phyloP scores from a whole-genome alignment of 2,329 filamentous ascomycete species.

The Fusarium ambrosium region DNA sequence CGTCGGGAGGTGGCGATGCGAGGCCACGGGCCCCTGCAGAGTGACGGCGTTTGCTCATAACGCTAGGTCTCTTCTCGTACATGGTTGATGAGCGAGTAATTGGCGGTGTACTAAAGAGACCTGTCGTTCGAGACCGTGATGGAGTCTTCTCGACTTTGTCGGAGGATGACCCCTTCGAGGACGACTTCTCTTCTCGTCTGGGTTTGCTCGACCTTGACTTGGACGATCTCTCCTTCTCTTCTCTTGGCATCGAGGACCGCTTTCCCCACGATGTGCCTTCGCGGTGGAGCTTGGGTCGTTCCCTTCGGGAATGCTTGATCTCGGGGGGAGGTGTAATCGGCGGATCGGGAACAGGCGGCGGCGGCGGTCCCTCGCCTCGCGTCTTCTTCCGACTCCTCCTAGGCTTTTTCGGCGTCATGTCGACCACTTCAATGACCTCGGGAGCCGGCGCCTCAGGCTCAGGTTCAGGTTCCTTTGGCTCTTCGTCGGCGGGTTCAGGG shows the following conservation, averaged over 20 bases:
- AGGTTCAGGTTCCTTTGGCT: conserved; percentile 49
- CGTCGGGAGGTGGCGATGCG: conserved; percentile 80
- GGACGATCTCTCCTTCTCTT: conserved; percentile 64
- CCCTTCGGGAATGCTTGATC: conserved; percentile 75
- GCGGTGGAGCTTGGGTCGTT: conserved; percentile 82
- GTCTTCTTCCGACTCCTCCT: conserved; percentile 60
- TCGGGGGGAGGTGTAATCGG: conserved; percentile 67
- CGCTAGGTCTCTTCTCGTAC: conserved; percentile 72
- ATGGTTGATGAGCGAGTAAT: conserved; percentile 78
- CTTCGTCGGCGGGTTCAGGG: conserved; percentile 27
- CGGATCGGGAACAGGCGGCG: conserved; percentile 61
- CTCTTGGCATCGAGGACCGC: conserved; percentile 71
- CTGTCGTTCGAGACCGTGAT: conserved; percentile 68
- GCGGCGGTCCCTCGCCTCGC: conserved; percentile 54
- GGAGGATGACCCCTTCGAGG: conserved; percentile 79
- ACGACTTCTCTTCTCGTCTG: conserved; percentile 70
- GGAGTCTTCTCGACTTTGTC: conserved; percentile 73
- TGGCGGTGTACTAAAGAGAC: conserved; percentile 77
- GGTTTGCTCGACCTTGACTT: conserved; percentile 71
- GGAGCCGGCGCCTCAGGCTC: conserved; percentile 31
- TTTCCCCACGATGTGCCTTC: conserved; percentile 80
- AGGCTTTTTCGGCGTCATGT: conserved; percentile 61
- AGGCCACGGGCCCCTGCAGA: conserved; percentile 77
- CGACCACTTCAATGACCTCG: conserved; percentile 61
- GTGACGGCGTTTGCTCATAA: conserved; percentile 71